phyloP scores from a whole-genome alignment of 73 alveolate genomes.

The Paramecium primaurelia region DNA sequence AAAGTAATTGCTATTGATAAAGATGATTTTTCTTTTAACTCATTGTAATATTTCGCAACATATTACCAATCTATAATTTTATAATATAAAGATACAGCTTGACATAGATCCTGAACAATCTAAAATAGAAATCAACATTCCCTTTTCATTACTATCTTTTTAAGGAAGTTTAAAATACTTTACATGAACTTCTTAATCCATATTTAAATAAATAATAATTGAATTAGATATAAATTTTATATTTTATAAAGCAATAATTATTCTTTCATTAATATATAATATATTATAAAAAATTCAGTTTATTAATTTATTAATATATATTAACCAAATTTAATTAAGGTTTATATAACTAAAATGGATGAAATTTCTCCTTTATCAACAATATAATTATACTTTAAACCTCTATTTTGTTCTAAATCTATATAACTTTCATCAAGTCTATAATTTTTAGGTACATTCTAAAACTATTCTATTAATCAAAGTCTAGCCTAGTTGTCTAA shows the following conservation, averaged over 20 bases:
- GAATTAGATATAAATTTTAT: not conserved
- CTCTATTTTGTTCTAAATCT: too few species aligned
- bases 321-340: too few species aligned
- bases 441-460: too few species aligned
- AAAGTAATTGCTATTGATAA: not conserved
- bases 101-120: conserved; percentile 44
- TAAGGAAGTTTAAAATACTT: not conserved
- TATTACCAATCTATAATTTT: not conserved
- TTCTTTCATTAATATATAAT: not conserved
- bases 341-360: too few species aligned
- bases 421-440: too few species aligned
- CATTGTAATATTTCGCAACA: not conserved
- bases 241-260: not conserved
- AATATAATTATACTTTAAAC: too few species aligned
- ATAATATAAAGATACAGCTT: not conserved
- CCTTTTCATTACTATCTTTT: not conserved
- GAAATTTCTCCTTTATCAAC: too few species aligned
- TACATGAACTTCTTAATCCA: not conserved
- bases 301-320: too few species aligned
- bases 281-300: not conserved
- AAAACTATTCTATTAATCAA: too few species aligned
- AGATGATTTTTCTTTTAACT: not conserved
- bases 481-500: too few species aligned
- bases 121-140: not conserved
- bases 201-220: not conserved